phyloP scores from a whole-genome alignment of 768 basidiomycete genomes.

The Trametes cinnabarina region DNA sequence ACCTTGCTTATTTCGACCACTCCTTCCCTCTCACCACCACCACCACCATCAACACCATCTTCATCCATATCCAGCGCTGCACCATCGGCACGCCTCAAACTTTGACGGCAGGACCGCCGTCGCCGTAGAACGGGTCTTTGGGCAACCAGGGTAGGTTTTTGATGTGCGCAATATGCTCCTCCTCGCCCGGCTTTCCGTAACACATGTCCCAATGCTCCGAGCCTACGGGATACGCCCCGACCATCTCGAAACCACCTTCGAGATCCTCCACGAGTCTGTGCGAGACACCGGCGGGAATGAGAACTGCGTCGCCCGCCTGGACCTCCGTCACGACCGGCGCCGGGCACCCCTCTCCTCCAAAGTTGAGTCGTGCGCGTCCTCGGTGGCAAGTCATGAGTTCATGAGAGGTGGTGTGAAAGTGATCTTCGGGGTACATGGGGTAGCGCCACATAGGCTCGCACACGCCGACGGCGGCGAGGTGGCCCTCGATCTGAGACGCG shows the following conservation, averaged over 20 bases:
- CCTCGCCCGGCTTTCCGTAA: conserved; percentile 35
- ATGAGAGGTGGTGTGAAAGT: conserved; percentile 45
- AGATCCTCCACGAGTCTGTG: conserved; percentile 36
- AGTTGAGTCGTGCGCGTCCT: conserved; percentile 38
- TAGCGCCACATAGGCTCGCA: conserved; percentile 42
- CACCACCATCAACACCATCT: not conserved
- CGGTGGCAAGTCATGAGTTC: conserved; percentile 37
- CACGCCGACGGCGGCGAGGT: conserved; percentile 34
- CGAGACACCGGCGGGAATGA: conserved; percentile 42
- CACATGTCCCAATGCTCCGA: conserved; percentile 40
- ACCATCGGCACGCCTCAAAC: conserved; percentile 14
- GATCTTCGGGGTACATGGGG: conserved; percentile 40
- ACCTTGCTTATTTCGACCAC: too few relatives aligned
- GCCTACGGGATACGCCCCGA: conserved; percentile 40
- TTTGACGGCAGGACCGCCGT: conserved; percentile 37
- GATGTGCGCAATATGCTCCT: conserved; percentile 27
- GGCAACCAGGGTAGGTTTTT: conserved; percentile 36
- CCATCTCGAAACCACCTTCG: conserved; percentile 36
- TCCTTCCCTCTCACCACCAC: not conserved
- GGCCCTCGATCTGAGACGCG: conserved; percentile 32
- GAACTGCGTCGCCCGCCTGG: conserved; percentile 38
- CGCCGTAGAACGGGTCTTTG: conserved; percentile 41
- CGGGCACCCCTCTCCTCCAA: conserved; percentile 40
- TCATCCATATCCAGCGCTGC: too few relatives aligned
- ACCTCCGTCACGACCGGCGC: conserved; percentile 32